phyloP scores from a whole-genome alignment of 345 rosid genomes.

The Sapria himalayana region DNA sequence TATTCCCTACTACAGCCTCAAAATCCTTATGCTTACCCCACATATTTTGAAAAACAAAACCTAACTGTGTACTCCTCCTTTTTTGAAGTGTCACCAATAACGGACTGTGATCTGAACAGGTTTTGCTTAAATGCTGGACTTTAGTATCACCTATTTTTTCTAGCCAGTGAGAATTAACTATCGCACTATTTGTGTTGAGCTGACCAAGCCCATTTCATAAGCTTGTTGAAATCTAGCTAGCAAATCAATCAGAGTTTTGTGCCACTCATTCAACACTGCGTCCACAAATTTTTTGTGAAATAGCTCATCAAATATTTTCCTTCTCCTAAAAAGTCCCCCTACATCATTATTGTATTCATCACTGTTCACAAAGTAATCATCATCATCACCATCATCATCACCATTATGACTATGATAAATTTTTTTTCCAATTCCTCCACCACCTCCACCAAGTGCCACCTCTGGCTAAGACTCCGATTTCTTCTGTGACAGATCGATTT shows the following conservation, averaged over 20 bases:
- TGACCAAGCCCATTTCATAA: constrained; percentile 94
- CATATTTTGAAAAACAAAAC: no score
- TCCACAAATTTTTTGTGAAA: constrained; percentile 82
- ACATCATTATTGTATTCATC: constrained; percentile 85
- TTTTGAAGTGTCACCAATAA: no score
- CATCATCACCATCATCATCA: constrained; percentile 92
- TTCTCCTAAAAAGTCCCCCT: constrained; percentile 70
- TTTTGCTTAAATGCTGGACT: no score
- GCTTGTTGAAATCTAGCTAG: constrained; percentile 98
- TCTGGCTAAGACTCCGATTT: no score
- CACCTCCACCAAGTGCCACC: constrained; percentile 80
- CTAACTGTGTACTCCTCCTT: no score
- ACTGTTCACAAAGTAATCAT: constrained; percentile 77
- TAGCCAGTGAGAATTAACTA: no score
- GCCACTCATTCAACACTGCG: constrained; percentile 93
- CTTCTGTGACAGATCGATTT: no score
- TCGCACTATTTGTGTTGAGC: constrained; percentile 98
- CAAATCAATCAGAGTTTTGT: constrained; percentile 77
- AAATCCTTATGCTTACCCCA: no score
- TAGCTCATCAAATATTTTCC: constrained; percentile 72
- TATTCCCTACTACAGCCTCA: no score
- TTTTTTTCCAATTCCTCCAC: constrained; percentile 80
- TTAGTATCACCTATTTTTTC: no score
- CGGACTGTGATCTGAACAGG: no score
- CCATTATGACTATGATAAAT: constrained; percentile 81